These are phyloP conservation scores for Claviceps maximensis DNA, from an alignment of 2,329 filamentous ascomycete species.

Conservation along the genomic window DNA sequence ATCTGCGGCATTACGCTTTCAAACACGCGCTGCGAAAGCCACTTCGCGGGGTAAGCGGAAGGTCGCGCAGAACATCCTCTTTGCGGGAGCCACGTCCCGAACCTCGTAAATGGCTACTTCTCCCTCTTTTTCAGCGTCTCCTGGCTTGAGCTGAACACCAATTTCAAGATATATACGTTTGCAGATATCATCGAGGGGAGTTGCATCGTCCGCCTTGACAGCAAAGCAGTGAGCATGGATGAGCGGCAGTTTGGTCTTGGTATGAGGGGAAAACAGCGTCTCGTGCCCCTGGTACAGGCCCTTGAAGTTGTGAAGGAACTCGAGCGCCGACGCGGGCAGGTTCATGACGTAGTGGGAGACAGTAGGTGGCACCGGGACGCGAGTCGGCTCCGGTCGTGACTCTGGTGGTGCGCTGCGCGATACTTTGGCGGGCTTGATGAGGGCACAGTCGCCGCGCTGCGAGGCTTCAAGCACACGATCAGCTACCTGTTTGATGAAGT, in stretches of 20 bases:
- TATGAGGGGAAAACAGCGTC: slow-evolving; percentile 48
- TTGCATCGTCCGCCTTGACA: slow-evolving; percentile 64
- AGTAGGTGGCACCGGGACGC: slow-evolving; percentile 50
- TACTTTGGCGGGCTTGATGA: slow-evolving; percentile 30
- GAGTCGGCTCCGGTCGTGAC: slow-evolving; percentile 23
- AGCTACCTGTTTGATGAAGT: slow-evolving; percentile 63
- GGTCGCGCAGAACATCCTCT: slow-evolving; percentile 92
- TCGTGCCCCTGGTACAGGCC: slow-evolving; percentile 69
- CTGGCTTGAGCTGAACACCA: slow-evolving; percentile 26
- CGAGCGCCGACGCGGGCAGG: slow-evolving; percentile 76
- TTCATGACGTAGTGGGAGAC: slow-evolving; percentile 98
- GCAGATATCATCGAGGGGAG: slow-evolving; percentile 39
- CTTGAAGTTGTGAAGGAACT: slow-evolving; percentile 55
- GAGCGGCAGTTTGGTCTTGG: slow-evolving; percentile 53
- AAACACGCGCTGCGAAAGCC: slow-evolving; percentile 48
- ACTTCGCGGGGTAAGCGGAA: slow-evolving; percentile 76
- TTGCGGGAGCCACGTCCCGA: slow-evolving; percentile 79
- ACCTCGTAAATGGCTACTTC: slow-evolving; percentile 54
- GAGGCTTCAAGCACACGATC: slow-evolving; percentile 43
- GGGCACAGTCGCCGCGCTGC: slow-evolving; percentile 36
- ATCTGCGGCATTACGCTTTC: background rate
- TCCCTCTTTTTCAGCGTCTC: slow-evolving; percentile 32
- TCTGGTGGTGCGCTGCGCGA: slow-evolving; percentile 25
- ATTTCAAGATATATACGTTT: slow-evolving; percentile 27
- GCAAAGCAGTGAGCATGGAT: slow-evolving; percentile 94